A percentile compares a stretch with the other conserved stretches of the same genome.
These are phyloP conservation scores for Phytophthora chlamydospora DNA, from an alignment of 352 stramenopile species.

Conservation along the genomic window DNA sequence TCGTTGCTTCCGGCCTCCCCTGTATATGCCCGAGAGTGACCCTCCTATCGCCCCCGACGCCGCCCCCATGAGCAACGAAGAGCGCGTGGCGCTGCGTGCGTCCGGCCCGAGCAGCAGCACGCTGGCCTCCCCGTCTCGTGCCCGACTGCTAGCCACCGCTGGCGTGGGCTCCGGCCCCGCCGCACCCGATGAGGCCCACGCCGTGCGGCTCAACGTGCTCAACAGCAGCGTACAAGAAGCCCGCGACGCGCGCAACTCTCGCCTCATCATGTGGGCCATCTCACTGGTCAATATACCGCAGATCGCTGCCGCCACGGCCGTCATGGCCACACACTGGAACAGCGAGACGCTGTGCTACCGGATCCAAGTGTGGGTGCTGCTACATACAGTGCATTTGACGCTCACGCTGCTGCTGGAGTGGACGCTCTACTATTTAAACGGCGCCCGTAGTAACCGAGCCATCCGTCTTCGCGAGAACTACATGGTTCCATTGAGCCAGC, in stretches of 20 bases:
- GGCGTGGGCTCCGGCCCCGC: constrained; percentile 30
- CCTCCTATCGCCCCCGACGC: constrained; percentile 3
- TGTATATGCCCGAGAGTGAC: constrained; percentile 27
- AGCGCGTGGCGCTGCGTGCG: constrained; percentile 33
- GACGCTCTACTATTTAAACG: constrained; percentile 79
- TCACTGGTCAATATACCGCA: constrained; percentile 82
- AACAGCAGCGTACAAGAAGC: constrained; percentile 85
- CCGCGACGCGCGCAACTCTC: constrained; percentile 77
- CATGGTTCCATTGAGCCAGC: constrained; percentile 69
- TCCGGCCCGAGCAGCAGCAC: constrained; percentile 23
- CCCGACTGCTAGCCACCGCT: constrained; percentile 31
- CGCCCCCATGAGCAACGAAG: constrained; percentile 34
- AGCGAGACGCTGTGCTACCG: constrained; percentile 79
- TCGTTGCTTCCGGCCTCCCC: not conserved
- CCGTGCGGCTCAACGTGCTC: constrained; percentile 84
- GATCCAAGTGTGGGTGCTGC: constrained; percentile 84
- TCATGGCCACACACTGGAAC: constrained; percentile 75
- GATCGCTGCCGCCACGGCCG: constrained; percentile 57
- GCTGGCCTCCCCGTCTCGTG: constrained; percentile 33
- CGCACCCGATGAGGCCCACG: constrained; percentile 72
- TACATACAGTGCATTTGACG: constrained; percentile 74
- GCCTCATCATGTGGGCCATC: constrained; percentile 80
- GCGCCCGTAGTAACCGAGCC: constrained; percentile 53
- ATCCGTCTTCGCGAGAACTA: constrained; percentile 71
- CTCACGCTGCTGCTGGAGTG: constrained; percentile 79